Evolutionary conservation across 495 filamentous ascomycete genomes (phyloP), one percentile per base, ranked within the genome.

Genomic region (Hypoxylon lenormandii): DNA sequence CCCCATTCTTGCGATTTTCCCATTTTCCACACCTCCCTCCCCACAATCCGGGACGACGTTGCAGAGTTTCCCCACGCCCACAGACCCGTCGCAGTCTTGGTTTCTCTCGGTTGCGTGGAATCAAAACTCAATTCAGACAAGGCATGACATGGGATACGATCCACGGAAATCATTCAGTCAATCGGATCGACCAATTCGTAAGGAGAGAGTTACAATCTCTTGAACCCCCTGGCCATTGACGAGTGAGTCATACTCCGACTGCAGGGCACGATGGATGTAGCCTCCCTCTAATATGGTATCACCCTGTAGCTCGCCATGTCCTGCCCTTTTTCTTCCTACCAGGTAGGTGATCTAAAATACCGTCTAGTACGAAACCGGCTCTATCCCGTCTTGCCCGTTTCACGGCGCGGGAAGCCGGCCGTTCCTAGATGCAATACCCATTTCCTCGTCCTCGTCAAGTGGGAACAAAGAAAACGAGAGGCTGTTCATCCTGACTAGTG

Each of bases 181-280:
- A 73, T 75, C 70, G 58, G 56, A 71, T 71, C 65, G n/a, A 40
- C 23, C 51, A n/a, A n/a, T n/a, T 42, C 38, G 38, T 42, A 33
- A 15, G 45, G 46, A 19, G 30, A 36, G 30, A 22, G 48, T 60
- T 37, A 48, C 50, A 64, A 64, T 49, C 19, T 65, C 50, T 49
- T 16, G 42, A 47, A 46, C 43, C 55, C 56, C 12, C 38, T 52
- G 48, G 42, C 12, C 33, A 21, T 51, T 37, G 23, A 22, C 13
- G 28, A 64, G 46, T 72, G 69, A 72, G 46, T 72, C 69, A 72
- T 58, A 67, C 46, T 63, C 47, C 15, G 22, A 40, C 45, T 47
- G 54, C n/a, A 12, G 33, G 22, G 51, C 26, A 42, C 33, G 11
- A 54, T n/a, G 33, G 13, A 15, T 22, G 5, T 18, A 23, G 19